phyloP scores from a whole-genome alignment of 2,329 filamentous ascomycete species.

The Bipolaris oryzae region DNA sequence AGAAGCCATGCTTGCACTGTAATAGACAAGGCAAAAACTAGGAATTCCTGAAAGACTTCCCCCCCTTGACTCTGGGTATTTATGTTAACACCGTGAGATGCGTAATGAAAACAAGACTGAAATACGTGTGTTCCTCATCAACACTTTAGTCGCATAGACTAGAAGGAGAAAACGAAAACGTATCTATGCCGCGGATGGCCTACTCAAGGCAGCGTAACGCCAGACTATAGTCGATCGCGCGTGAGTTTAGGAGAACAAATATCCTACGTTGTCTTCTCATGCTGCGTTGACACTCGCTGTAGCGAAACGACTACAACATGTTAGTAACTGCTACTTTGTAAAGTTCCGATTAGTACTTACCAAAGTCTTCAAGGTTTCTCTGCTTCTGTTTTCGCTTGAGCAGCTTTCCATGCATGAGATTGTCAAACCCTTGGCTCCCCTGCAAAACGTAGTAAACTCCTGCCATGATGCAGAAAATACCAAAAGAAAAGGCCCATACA shows the following conservation, averaged over 20 bases:
- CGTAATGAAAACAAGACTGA: not conserved
- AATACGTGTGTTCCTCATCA: not conserved
- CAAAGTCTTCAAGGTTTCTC: constrained; percentile 85
- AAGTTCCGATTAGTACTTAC: constrained; percentile 59
- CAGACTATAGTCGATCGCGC: not conserved
- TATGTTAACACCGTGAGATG: not conserved
- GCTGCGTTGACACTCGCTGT: constrained; percentile 88
- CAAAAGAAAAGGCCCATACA: constrained; percentile 91
- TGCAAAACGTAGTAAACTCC: constrained; percentile 80
- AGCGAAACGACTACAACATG: constrained; percentile 74
- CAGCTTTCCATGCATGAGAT: constrained; percentile 90
- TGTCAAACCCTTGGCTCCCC: constrained; percentile 81
- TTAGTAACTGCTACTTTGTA: constrained; percentile 54
- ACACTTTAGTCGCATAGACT: not conserved
- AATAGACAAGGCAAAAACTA: not conserved
- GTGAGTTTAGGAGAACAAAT: not conserved
- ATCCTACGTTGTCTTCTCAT: constrained; percentile 80
- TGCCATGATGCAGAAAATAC: constrained; percentile 83
- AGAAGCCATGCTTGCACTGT: not conserved
- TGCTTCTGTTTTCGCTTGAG: constrained; percentile 82
- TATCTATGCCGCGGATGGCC: not conserved
- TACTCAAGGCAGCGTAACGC: not conserved
- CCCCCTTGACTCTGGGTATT: not conserved
- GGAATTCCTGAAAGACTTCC: not conserved
- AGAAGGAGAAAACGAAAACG: not conserved